These are phyloP conservation scores for Mycena epipterygia DNA, from an alignment of 768 basidiomycete genomes.

Conservation along the genomic window DNA sequence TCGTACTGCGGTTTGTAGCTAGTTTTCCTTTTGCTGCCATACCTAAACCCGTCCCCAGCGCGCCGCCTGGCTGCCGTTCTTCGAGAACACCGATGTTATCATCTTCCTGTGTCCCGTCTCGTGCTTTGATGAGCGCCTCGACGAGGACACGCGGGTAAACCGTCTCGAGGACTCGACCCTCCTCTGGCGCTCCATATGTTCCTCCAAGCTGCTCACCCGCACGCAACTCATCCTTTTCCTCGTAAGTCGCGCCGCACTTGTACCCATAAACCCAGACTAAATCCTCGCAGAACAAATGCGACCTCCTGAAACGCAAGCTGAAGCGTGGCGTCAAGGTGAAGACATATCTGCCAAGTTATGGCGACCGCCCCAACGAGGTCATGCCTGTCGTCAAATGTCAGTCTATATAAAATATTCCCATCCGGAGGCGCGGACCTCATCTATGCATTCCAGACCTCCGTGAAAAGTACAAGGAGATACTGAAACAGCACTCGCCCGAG, in stretches of 20 bases:
- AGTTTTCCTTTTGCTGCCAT: neutral
- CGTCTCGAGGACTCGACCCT: slow-evolving; percentile 81
- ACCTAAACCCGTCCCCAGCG: slow-evolving; percentile 60
- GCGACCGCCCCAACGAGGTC: slow-evolving; percentile 77
- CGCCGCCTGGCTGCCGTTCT: slow-evolving; percentile 84
- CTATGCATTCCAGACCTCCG: slow-evolving; percentile 69
- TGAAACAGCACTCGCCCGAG: slow-evolving; percentile 67
- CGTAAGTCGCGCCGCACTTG: neutral
- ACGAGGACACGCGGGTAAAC: slow-evolving; percentile 79
- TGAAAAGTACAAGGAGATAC: slow-evolving; percentile 78
- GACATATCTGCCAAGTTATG: slow-evolving; percentile 75
- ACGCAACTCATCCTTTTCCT: slow-evolving; percentile 75
- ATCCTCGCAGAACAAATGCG: slow-evolving; percentile 66
- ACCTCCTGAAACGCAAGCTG: slow-evolving; percentile 76
- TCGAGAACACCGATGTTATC: slow-evolving; percentile 83
- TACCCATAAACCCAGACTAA: neutral
- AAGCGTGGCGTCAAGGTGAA: slow-evolving; percentile 69
- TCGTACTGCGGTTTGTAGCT: slow-evolving; percentile 67
- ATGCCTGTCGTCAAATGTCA: slow-evolving; percentile 74
- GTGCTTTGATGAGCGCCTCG: slow-evolving; percentile 81
- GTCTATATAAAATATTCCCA: slow-evolving; percentile 41
- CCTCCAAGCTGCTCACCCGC: slow-evolving; percentile 71
- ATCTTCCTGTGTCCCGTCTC: slow-evolving; percentile 88
- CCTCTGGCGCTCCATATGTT: slow-evolving; percentile 79
- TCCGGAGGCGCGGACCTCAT: neutral